Conservation (phyloP, 768 basidiomycete species). For the Mycena maculata region DNA sequence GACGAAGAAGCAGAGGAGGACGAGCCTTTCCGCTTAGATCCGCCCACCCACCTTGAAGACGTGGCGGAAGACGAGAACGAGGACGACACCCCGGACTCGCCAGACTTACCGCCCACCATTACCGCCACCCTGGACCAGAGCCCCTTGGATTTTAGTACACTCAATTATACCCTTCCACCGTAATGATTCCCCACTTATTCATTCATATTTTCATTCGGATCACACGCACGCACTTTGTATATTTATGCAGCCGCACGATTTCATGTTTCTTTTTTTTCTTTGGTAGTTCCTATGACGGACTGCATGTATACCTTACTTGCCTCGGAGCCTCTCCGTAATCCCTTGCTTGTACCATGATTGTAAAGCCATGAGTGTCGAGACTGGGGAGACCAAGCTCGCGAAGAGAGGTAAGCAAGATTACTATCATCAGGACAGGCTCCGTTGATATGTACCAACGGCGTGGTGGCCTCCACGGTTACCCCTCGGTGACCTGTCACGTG, state of each 20-base stretch:
- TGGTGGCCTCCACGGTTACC: no score
- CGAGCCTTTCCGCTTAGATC: conserved; percentile 26
- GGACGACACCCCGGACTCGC: background rate
- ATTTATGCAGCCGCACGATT: conserved; percentile 25
- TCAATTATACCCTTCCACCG: conserved; percentile 21
- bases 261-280: conserved; percentile 7
- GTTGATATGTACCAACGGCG: no score
- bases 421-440: no score
- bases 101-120: conserved; percentile 29
- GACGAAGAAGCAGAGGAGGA: conserved; percentile 70
- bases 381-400: no score
- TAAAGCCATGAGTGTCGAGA: no score
- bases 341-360: conserved; percentile 10
- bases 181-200: conserved; percentile 14
- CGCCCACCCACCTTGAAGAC: conserved; percentile 30
- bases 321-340: background rate
- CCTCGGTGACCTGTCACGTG: no score
- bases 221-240: conserved; percentile 28
- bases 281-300: conserved; percentile 18
- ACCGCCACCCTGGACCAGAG: conserved; percentile 25
- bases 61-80: conserved; percentile 28
- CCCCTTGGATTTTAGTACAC: conserved; percentile 30
- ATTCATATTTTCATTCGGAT: conserved; percentile 25
- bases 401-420: no score
- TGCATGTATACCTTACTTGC: conserved; percentile 19